A percentile compares a stretch with the other conserved stretches of the same genome.
These are phyloP conservation scores for Pisolithus sp. DNA, from an alignment of 768 basidiomycete species.

Conservation along the genomic window DNA sequence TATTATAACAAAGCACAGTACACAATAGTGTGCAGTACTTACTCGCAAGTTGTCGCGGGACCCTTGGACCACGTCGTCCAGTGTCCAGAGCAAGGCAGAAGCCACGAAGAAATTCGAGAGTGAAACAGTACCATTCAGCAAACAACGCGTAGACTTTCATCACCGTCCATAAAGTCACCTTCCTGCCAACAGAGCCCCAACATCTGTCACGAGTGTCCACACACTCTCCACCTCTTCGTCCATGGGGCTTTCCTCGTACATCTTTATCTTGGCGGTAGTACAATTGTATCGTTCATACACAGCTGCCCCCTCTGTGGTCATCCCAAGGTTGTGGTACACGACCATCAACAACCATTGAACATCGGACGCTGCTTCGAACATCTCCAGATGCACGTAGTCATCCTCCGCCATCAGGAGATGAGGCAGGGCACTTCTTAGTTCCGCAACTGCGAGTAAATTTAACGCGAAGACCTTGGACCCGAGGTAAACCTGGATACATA, in stretches of 20 bases:
- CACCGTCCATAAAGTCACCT: not conserved
- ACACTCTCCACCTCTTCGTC: constrained; percentile 51
- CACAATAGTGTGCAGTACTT: too few relatives aligned
- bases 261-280: constrained; percentile 36
- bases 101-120: too few relatives aligned
- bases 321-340: constrained; percentile 64
- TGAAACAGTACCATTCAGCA: too few relatives aligned
- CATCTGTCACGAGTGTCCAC: constrained; percentile 49
- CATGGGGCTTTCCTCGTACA: constrained; percentile 36
- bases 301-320: constrained; percentile 48
- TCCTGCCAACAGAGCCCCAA: constrained; percentile 38
- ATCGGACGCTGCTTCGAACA: constrained; percentile 54
- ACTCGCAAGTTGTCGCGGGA: too few relatives aligned
- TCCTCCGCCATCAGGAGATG: constrained; percentile 58
- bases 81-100: too few relatives aligned
- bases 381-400: constrained; percentile 58
- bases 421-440: constrained; percentile 49
- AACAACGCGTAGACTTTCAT: too few relatives aligned
- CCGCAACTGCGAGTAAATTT: constrained; percentile 20
- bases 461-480: constrained; percentile 10
- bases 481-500: constrained; percentile 20
- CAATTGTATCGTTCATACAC: constrained; percentile 43
- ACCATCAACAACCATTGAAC: constrained; percentile 69
- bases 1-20: too few relatives aligned
- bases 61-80: too few relatives aligned